Evolutionary conservation across 305 asterid species (phyloP).

Genomic region (Caryopteris hybrid): DNA sequence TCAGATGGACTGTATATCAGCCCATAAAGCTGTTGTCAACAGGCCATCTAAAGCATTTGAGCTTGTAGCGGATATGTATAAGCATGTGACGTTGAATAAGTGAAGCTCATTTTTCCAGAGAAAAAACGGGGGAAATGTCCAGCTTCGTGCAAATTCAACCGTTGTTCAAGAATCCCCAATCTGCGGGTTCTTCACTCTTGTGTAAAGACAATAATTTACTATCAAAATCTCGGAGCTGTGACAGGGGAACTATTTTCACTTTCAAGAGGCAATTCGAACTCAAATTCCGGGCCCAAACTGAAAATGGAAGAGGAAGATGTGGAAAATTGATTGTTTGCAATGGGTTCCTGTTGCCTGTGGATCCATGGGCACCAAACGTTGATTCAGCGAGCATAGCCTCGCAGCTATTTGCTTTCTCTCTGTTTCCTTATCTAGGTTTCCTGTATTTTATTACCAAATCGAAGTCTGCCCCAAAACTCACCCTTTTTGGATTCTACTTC

Average conservation of each 20-base stretch:
- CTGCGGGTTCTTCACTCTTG: slow-evolving; percentile 20
- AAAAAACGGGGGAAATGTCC: slow-evolving; percentile 17
- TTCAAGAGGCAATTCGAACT: slow-evolving; percentile 20
- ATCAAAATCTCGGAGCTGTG: slow-evolving; percentile 11
- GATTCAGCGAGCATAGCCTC: slow-evolving; percentile 77
- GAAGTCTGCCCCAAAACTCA: slow-evolving; percentile 72
- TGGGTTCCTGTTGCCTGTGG: slow-evolving; percentile 57
- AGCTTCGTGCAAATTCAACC: slow-evolving; percentile 33
- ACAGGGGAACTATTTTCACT: slow-evolving; percentile 19
- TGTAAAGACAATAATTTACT: not conserved
- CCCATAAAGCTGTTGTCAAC: not conserved
- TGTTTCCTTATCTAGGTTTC: slow-evolving; percentile 69
- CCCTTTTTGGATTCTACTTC: slow-evolving; percentile 88
- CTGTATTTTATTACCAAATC: slow-evolving; percentile 77
- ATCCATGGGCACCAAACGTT: slow-evolving; percentile 81
- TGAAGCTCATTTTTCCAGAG: not conserved
- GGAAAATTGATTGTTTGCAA: slow-evolving; percentile 26
- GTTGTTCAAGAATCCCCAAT: slow-evolving; percentile 23
- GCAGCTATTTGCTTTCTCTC: slow-evolving; percentile 68
- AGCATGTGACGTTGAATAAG: slow-evolving; percentile 1
- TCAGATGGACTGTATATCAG: not conserved
- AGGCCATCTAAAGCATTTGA: not conserved
- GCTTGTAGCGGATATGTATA: slow-evolving; percentile 6
- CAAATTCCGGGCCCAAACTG: slow-evolving; percentile 15
- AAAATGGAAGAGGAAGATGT: slow-evolving; percentile 15